Evolutionary conservation across 805 yeast genomes (phyloP).

Genomic region (Torulaspora indica): DNA sequence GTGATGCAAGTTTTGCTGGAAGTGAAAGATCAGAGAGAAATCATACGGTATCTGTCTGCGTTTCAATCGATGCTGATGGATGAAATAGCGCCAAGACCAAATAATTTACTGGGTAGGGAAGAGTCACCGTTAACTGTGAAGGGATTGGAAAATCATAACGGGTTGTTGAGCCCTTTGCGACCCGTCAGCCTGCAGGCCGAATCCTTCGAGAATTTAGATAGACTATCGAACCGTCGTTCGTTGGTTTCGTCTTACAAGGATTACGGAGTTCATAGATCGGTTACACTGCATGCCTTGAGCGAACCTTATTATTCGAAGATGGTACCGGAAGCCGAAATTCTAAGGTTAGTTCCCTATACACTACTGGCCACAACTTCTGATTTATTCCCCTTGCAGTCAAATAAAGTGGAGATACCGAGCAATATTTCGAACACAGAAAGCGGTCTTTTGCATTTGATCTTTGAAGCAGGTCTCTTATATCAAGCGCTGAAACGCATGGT

Average conservation of each 20-base stretch:
- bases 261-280: slow-evolving; percentile 9
- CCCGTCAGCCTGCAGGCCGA: slow-evolving; percentile 34
- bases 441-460: slow-evolving; percentile 49
- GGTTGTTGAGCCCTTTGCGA: slow-evolving; percentile 18
- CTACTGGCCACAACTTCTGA: slow-evolving; percentile 60
- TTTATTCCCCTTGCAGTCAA: slow-evolving; percentile 43
- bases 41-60: slow-evolving; percentile 19
- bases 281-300: slow-evolving; percentile 21
- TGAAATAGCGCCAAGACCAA: slow-evolving; percentile 12
- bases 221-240: slow-evolving; percentile 39
- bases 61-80: slow-evolving; percentile 19
- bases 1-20: slow-evolving; percentile 18
- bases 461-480: slow-evolving; percentile 72
- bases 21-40: slow-evolving; percentile 20
- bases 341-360: slow-evolving; percentile 48
- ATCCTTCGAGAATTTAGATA: slow-evolving; percentile 40
- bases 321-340: slow-evolving; percentile 40
- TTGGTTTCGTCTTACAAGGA: slow-evolving; percentile 29
- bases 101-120: neutral
- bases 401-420: slow-evolving; percentile 43
- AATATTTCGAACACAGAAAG: slow-evolving; percentile 53
- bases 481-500: slow-evolving; percentile 40
- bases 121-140: slow-evolving; percentile 7
- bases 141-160: slow-evolving; percentile 15
- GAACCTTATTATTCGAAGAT: slow-evolving; percentile 36